Base-by-base conservation (phyloP, 2,329 filamentous ascomycete species). In the Cercospora berteroae region DNA sequence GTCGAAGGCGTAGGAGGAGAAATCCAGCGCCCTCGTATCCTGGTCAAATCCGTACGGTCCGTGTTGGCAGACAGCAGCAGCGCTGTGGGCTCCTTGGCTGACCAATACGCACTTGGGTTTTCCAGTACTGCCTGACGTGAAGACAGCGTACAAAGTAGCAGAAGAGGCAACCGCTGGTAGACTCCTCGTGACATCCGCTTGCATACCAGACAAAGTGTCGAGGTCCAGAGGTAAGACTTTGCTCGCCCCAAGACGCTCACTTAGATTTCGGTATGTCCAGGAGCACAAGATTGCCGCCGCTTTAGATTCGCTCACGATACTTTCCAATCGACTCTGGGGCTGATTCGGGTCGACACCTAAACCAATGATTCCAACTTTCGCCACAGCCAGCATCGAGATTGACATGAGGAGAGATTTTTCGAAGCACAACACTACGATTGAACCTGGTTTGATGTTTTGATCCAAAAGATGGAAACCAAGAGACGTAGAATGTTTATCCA, bases 21-120 rank as follows among this genome's bases (percentile, higher is more conserved):
- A 33, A 33, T 33, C 31, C 31, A 33, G 31, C 31, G 10, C 31
- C 10, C 31, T 33, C 31, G 31, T 33, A 4, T 33, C 31, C 6
- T 33, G 4, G 31, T 33, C 6, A 6, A 33, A 33, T 6, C 31
- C 31, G 6, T 6, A 33, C 6, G 31, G 31, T 33, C 6, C 31
- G 6, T 6, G 31, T 6, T 33, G 31, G 31, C 31, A 33, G 6
- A 6, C 31, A 33, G 31, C 31, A 33, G 31, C 31, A 33, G 31
- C 31, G 31, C 31, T 33, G 31, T 33, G 6, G 31, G 4, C 6
- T 6, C 31, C 31, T 2, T 33, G 31, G 31, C 31, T 33, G 8
- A 58, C n/a, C 13, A 65, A 20, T 2, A 64, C 66, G n/a, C 66
- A 62, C 58, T 65, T 68, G 5, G 66, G 66, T 18, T 62, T 39